Base-by-base conservation (phyloP, 768 basidiomycete genomes). In the Auricularia sp. region DNA sequence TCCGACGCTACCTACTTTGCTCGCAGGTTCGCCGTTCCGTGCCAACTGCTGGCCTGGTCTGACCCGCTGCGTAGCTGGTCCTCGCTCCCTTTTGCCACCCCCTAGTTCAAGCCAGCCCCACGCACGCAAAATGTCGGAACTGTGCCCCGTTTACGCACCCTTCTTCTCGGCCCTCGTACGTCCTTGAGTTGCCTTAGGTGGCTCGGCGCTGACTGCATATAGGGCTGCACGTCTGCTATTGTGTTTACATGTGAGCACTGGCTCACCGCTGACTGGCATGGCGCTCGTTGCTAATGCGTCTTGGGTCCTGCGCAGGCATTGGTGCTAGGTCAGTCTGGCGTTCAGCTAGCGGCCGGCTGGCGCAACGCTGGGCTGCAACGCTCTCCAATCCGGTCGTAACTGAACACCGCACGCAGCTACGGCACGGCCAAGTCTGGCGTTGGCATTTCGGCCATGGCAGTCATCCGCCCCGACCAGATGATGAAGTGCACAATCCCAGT, bases 341-440 rank as follows among this genome's bases (percentile, higher is more conserved):
- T n/a, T n/a, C n/a, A n/a, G n/a, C n/a, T 54, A 59, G 29, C 56
- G 10, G 56, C 29, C 14, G 16, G 18, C 34, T 8, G 29, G 29
- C 29, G 29, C 29, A 29, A 29, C 29, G 29, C 29, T 1, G n/a
- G n/a, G n/a, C n/a, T n/a, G 29, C 29, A 29, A 29, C 29, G 29
- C 29, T 1, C 29, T 29, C 2, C 29, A 29, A 2, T 29, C 29
- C 29, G 3, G 29, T 2, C 29, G 29, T 29, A 12, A 14, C 34
- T 65, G 18, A 61, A 62, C 4, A 47, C 6, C n/a, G 23, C n/a
- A 51, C n/a, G 44, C 70, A 96, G 93, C 80, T 98, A 99, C 80
- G 97, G 97, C 68, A 98, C 96, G 58, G 94, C 97, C 74, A 99
- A 98, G 80, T 97, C 97, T 70, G 97, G 97, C 72, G 97, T 93